Percentiles rank a stretch among this genome's conserved stretches.
phyloP scores from a whole-genome alignment of 306 rosid species.

The Potentilla sterilis region DNA sequence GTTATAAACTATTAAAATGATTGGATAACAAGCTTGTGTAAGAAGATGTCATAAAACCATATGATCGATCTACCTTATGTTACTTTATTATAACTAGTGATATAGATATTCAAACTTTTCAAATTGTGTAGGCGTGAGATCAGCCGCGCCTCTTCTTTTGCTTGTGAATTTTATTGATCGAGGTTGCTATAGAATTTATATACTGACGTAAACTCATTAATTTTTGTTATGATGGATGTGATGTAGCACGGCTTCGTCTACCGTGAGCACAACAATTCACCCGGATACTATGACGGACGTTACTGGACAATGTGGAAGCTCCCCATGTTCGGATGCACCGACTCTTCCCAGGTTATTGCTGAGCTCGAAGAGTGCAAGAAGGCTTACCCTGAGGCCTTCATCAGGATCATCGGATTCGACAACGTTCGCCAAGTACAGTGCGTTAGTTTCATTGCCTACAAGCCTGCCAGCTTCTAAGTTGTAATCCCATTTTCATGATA shows the following conservation, averaged over 20 bases:
- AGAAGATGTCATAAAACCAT: background rate
- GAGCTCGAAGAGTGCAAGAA: slow-evolving; percentile 51
- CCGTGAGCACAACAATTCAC: slow-evolving; percentile 61
- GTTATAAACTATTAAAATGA: background rate
- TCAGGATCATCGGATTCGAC: slow-evolving; percentile 88
- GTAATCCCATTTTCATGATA: background rate
- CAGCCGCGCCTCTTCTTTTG: background rate
- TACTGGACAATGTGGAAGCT: slow-evolving; percentile 97
- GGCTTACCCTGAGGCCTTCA: slow-evolving; percentile 37
- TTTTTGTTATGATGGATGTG: background rate
- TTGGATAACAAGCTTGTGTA: background rate
- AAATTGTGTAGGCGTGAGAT: background rate
- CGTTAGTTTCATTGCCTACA: slow-evolving; percentile 83
- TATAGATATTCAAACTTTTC: background rate
- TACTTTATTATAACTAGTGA: background rate
- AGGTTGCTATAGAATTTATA: background rate
- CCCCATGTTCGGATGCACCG: slow-evolving; percentile 83
- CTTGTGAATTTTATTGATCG: background rate
- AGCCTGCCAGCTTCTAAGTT: slow-evolving; percentile 32
- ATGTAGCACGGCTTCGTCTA: slow-evolving; percentile 39
- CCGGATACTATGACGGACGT: slow-evolving; percentile 88
- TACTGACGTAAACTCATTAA: background rate
- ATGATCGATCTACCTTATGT: background rate
- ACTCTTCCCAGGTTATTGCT: slow-evolving; percentile 43
- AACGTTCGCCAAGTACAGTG: slow-evolving; percentile 76